Percentiles rank a stretch among this genome's conserved stretches.
Evolutionary conservation across 495 filamentous ascomycete genomes (phyloP).

Genomic region (Annulohypoxylon stygium): DNA sequence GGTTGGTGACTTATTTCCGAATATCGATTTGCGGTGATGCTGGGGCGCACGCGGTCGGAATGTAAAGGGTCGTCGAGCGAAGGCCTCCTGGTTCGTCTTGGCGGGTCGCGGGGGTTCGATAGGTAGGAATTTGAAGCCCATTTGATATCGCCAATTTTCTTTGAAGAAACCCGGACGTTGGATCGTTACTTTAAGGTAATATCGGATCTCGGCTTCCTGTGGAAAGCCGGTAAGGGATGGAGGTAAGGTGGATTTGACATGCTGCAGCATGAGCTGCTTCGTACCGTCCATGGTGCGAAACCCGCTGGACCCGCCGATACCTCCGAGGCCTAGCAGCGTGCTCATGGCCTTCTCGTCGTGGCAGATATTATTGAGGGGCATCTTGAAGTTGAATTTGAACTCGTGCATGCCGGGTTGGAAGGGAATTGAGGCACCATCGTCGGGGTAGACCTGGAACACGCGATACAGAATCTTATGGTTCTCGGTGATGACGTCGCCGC

Average conservation of each 20-base stretch:
- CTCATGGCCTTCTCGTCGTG: constrained; percentile 63
- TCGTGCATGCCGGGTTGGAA: constrained; percentile 83
- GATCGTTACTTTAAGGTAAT: constrained; percentile 93
- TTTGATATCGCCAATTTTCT: constrained; percentile 78
- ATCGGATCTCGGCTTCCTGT: constrained; percentile 86
- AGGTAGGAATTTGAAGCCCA: constrained; percentile 84
- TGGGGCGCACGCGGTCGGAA: constrained; percentile 65
- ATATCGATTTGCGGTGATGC: constrained; percentile 62
- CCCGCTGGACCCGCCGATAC: constrained; percentile 55
- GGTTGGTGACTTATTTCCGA: constrained; percentile 52
- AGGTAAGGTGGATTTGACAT: constrained; percentile 89
- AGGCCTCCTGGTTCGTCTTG: constrained; percentile 79
- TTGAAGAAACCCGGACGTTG: constrained; percentile 84
- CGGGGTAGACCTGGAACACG: constrained; percentile 83
- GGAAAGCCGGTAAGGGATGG: constrained; percentile 87
- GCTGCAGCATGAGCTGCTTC: constrained; percentile 67
- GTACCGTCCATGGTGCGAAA: constrained; percentile 65
- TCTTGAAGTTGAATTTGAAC: constrained; percentile 92
- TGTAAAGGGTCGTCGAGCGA: constrained; percentile 82
- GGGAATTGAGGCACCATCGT: constrained; percentile 71
- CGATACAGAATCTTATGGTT: constrained; percentile 74
- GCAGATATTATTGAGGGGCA: constrained; percentile 94
- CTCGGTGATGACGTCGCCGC: constrained; percentile 57
- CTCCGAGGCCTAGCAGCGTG: constrained; percentile 57
- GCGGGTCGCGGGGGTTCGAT: constrained; percentile 87